Base-by-base conservation (phyloP, 1,139 yeast species). In the Trichomonascaceae sp. region DNA sequence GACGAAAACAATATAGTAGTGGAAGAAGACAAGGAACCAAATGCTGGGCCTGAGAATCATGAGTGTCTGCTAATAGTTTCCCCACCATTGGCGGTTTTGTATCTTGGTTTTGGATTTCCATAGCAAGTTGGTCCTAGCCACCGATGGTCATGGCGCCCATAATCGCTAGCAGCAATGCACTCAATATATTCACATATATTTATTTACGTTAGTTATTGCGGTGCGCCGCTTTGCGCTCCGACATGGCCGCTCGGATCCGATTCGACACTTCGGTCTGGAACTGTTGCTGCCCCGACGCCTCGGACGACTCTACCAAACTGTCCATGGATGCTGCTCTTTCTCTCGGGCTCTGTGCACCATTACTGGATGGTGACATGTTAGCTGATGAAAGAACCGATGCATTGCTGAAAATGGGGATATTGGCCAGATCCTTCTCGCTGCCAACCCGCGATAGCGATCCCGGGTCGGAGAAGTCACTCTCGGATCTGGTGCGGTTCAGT, bases 401-500 rank as follows among this genome's bases (percentile, higher is more conserved):
- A 17, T 16, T 27, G 23, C 42, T 40, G 31, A 71, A 70, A 59
- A 71, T 55, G 1, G 76, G 77, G 32, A 72, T 67, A 44, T 71
- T 66, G 4, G 76, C 69, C 40, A 67, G 62, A 3, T 74, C 70
- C 36, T 64, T 64, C 37, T 65, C 71, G 3, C 76, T 68, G 43
- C 65, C 66, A 50, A 71, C 60, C 30, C 72, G 53, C 1, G 76
- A 69, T 32, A 70, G 59, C 29, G 73, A 74, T 43, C 70, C 73
- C 3, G 74, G 67, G 11, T 47, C 56, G 13, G 43, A 16, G 5
- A 13, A 8, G 11, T 27, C 9, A 4, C n/a, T 14, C 15, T 27
- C 15, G n/a, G 29, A 6, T 5, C 11, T 15, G 4, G 4, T 14
- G 5, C 16, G 29, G 6, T 5, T 5, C 18, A 13, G 5, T 31